A percentile compares a stretch with the other conserved stretches of the same genome.
Conservation (phyloP, 371 early-diverging fungal species). For the Chytridium lagenaria region DNA sequence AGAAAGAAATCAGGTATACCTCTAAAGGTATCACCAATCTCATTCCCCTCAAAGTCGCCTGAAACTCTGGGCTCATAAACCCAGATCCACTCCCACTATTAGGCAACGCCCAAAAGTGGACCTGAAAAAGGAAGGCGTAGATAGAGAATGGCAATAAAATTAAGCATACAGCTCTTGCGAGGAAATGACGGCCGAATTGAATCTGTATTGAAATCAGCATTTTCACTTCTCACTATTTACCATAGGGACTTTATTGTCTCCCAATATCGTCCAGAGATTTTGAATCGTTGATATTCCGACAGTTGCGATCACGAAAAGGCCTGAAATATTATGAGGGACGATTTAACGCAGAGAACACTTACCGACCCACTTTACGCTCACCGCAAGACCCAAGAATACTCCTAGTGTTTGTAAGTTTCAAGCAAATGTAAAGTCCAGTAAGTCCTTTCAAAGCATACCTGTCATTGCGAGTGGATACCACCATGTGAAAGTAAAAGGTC, state of each 20-base stretch:
- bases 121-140: slow-evolving; percentile 76
- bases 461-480: slow-evolving; percentile 50
- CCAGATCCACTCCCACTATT: slow-evolving; percentile 81
- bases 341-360: not conserved
- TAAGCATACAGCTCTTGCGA: slow-evolving; percentile 69
- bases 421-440: not conserved
- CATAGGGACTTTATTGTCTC: slow-evolving; percentile 73
- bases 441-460: slow-evolving; percentile 18
- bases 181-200: slow-evolving; percentile 54
- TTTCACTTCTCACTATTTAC: slow-evolving; percentile 35
- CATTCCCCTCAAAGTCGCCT: slow-evolving; percentile 81
- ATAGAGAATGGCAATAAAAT: slow-evolving; percentile 78
- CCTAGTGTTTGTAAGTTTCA: no score
- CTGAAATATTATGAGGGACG: slow-evolving; percentile 37
- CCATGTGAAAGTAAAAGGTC: slow-evolving; percentile 54
- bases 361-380: slow-evolving; percentile 60
- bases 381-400: slow-evolving; percentile 48
- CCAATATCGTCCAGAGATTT: slow-evolving; percentile 90
- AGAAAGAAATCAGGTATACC: no score
- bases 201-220: slow-evolving; percentile 40
- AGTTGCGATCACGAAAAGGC: slow-evolving; percentile 83
- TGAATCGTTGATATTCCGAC: slow-evolving; percentile 83
- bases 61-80: slow-evolving; percentile 91
- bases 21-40: slow-evolving; percentile 47
- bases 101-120: slow-evolving; percentile 72